These are phyloP conservation scores for Termitomyces sp. DNA, from an alignment of 1,284 basidiomycete genomes.

Conservation along the genomic window DNA sequence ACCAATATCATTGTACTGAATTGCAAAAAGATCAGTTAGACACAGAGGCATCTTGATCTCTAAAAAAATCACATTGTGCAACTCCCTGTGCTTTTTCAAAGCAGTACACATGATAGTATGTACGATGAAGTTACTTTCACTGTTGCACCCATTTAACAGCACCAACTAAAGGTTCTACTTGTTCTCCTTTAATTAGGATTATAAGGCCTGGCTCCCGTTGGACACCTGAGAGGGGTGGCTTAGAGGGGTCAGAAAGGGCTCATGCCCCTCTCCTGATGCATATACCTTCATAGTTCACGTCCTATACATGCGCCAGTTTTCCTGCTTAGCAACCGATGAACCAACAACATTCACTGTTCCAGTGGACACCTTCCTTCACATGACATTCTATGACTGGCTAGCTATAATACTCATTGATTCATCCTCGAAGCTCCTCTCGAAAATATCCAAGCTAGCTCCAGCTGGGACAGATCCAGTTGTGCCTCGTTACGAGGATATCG, in stretches of 20 bases:
- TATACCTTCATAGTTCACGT: slow-evolving; percentile 37
- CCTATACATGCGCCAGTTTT: slow-evolving; percentile 38
- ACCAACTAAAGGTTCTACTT: neutral
- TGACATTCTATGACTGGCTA: slow-evolving; percentile 83
- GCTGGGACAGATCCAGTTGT: slow-evolving; percentile 32
- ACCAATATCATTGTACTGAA: neutral
- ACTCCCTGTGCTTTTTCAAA: too few species aligned
- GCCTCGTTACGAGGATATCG: slow-evolving; percentile 58
- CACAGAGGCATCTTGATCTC: too few species aligned
- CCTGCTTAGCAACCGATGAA: slow-evolving; percentile 27
- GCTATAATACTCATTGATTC: slow-evolving; percentile 72
- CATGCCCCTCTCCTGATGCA: slow-evolving; percentile 25
- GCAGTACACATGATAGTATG: too few species aligned
- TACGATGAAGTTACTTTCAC: neutral
- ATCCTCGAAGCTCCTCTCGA: slow-evolving; percentile 60
- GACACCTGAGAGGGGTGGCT: neutral
- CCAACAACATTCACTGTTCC: slow-evolving; percentile 47
- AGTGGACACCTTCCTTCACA: slow-evolving; percentile 70
- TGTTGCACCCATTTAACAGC: neutral
- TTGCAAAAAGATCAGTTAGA: too few species aligned
- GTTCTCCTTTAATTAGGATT: too few species aligned
- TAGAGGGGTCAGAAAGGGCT: slow-evolving; percentile 14
- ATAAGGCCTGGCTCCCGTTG: too few species aligned
- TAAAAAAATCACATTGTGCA: too few species aligned
- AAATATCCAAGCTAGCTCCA: slow-evolving; percentile 25